phyloP scores from a whole-genome alignment of 2,329 filamentous ascomycete species.

The Xylariaceae sp. region DNA sequence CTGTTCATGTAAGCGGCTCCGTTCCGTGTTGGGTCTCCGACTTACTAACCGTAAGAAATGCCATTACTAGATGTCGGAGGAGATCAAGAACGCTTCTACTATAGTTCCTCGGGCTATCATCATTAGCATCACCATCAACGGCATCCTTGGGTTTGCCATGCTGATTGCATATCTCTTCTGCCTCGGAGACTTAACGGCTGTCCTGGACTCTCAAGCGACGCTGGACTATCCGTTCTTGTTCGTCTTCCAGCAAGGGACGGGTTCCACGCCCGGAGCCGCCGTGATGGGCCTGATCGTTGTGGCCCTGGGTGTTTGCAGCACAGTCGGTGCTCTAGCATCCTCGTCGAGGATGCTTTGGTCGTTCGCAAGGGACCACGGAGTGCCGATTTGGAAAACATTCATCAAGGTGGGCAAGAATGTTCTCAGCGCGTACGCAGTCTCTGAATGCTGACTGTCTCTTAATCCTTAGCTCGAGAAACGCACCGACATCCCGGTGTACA shows the following conservation, averaged over 20 bases:
- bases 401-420: slow-evolving; percentile 2
- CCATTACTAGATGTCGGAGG: slow-evolving; percentile 8
- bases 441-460: too few relatives aligned
- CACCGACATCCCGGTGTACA: slow-evolving; percentile 4
- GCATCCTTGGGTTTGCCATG: slow-evolving; percentile 3
- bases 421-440: too few relatives aligned
- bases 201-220: slow-evolving; percentile 2
- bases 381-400: slow-evolving; percentile 3
- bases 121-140: slow-evolving; percentile 3
- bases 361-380: slow-evolving; percentile 4
- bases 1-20: neutral
- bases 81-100: slow-evolving; percentile 3
- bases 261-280: slow-evolving; percentile 1
- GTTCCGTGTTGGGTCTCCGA: too few relatives aligned
- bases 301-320: slow-evolving; percentile 3
- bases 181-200: slow-evolving; percentile 3
- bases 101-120: slow-evolving; percentile 4
- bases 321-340: slow-evolving; percentile 2
- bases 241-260: slow-evolving; percentile 2
- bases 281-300: slow-evolving; percentile 4
- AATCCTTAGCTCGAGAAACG: slow-evolving; percentile 3
- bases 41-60: too few relatives aligned
- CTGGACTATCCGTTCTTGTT: slow-evolving; percentile 4
- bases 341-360: slow-evolving; percentile 6
- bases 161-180: slow-evolving; percentile 5